Base-by-base conservation (phyloP, 768 basidiomycete species). In the Mycena chlorophos region DNA sequence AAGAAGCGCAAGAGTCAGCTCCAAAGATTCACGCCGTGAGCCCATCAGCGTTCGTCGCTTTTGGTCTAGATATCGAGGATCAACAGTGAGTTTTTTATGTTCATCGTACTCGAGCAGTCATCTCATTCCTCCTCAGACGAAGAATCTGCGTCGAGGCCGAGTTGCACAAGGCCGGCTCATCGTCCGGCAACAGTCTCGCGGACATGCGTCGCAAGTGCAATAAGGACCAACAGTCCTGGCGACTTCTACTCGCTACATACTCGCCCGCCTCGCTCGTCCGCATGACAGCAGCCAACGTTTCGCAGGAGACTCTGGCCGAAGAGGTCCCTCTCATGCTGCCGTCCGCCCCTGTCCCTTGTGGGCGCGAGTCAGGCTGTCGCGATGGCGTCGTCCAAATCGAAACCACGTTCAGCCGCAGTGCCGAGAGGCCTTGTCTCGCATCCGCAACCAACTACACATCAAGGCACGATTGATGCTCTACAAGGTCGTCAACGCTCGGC, bases 381-480 rank as follows among this genome's bases (percentile, higher is more conserved):
- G 28, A 31, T 5, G 49, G n/a, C 3, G 17, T 50, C 2, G 14
- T 30, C 3, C 16, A 17, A 14, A 50, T 64, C 4, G 63, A 66
- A 22, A 26, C 28, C 0, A 30, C 37, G 1, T 19, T 66, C 2
- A 60, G 63, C 12, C 49, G 4, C 65, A 66, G 39, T 50, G 58
- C 31, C 50, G 49, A 3, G 52, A 58, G 38, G 10, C 58, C 5
- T 56, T 66, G 2, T 46, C 58, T 22, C 49, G 52, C 17, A 29
- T 66, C 5, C 61, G 63, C 0, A 40, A 55, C 26, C 58, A 62
- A n/a, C 57, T 65, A 0, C 58, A 57, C 38, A 50, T 62, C 47
- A 57, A 57, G 39, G 17, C 55, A 20, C 51, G 58, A 3, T 51
- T 64, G 2, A 38, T 53, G 48, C 27, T 12, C 3, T 62, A 60